Evolutionary conservation across 2,329 filamentous ascomycete species (phyloP).

Genomic region (Tolypocladium inflatum): DNA sequence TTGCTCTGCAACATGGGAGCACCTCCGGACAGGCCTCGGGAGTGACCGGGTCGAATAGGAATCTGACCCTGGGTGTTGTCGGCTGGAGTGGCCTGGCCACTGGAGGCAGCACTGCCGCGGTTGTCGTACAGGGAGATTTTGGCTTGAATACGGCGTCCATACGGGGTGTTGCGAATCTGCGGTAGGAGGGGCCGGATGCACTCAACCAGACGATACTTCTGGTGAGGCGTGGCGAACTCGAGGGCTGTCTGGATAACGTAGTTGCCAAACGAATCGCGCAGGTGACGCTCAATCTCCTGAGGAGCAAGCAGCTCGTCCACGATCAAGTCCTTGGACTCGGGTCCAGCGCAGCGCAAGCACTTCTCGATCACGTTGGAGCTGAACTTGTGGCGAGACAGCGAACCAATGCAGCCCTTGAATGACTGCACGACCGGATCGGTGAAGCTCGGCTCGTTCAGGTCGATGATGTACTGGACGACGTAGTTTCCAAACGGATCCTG

Average conservation of each 20-base stretch:
- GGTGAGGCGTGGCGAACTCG: constrained; percentile 67
- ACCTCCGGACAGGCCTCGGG: constrained; percentile 32
- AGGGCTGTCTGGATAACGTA: constrained; percentile 97
- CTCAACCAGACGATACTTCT: constrained; percentile 70
- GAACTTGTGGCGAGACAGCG: constrained; percentile 90
- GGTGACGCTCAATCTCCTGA: constrained; percentile 74
- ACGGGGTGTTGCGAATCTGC: constrained; percentile 79
- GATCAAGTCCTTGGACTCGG: constrained; percentile 67
- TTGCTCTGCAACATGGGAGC: constrained; percentile 24
- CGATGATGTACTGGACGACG: constrained; percentile 96
- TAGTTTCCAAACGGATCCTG: constrained; percentile 99
- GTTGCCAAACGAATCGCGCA: constrained; percentile 91
- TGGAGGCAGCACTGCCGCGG: constrained; percentile 30
- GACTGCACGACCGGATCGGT: constrained; percentile 79
- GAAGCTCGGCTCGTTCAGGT: constrained; percentile 78
- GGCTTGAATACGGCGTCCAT: constrained; percentile 85
- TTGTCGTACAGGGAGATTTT: constrained; percentile 64
- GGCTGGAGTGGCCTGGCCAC: constrained; percentile 41
- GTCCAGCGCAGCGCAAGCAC: constrained; percentile 74
- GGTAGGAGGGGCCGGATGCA: constrained; percentile 77
- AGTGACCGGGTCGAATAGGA: constrained; percentile 32
- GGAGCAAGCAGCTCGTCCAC: constrained; percentile 70
- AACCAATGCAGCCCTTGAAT: constrained; percentile 65
- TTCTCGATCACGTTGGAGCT: constrained; percentile 99
- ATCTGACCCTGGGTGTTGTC: constrained; percentile 47